Conservation (phyloP, 2,329 filamentous ascomycete species). For the Escovopsis sp. region DNA sequence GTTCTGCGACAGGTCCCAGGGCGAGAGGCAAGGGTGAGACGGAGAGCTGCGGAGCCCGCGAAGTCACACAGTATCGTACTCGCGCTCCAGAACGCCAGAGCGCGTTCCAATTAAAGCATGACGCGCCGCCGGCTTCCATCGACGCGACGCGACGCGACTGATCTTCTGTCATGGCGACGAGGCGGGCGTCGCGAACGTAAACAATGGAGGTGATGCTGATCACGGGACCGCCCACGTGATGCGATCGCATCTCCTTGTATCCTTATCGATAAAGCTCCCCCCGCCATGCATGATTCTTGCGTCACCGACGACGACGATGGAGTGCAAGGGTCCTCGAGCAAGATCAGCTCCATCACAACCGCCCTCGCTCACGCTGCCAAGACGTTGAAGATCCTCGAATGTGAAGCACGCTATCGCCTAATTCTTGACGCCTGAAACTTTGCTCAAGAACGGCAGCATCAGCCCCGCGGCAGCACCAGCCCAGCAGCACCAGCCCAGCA, state of each 20-base stretch:
- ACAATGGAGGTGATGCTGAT: not conserved
- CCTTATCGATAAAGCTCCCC: conserved; percentile 15
- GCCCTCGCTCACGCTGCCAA: too few species aligned
- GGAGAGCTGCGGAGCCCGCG: not conserved
- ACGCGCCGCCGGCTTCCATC: conserved; percentile 1
- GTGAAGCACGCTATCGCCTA: too few species aligned
- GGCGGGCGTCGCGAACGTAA: not conserved
- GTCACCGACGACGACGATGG: conserved; percentile 3
- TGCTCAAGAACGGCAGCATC: too few species aligned
- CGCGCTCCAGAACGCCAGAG: not conserved
- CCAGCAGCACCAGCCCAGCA: too few species aligned
- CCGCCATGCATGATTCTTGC: conserved; percentile 1
- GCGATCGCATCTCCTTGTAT: too few species aligned
- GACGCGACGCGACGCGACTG: conserved; percentile 6
- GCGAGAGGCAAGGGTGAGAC: conserved; percentile 2
- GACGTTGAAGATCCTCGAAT: too few species aligned
- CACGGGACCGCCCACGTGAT: conserved; percentile 12
- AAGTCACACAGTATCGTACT: not conserved
- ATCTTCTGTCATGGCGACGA: not conserved
- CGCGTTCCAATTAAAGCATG: not conserved
- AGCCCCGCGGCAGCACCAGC: too few species aligned
- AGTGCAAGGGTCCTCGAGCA: not conserved
- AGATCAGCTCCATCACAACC: too few species aligned
- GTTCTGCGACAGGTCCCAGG: too few species aligned
- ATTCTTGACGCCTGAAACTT: too few species aligned